phyloP scores from a whole-genome alignment of 2,329 filamentous ascomycete species.

The Paracamarosporium sp. region DNA sequence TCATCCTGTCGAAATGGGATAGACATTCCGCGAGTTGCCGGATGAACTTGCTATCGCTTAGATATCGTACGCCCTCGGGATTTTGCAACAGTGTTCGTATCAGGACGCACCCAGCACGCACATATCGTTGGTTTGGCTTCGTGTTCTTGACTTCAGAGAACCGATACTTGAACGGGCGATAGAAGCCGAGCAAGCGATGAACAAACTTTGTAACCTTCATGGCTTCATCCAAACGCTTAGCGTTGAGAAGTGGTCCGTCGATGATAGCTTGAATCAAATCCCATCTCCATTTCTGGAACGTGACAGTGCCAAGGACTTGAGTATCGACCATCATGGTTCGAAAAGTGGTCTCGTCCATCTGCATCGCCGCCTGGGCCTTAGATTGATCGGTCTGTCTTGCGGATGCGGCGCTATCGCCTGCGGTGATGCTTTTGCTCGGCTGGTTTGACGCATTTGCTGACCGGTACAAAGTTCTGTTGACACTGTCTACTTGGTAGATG shows the following conservation, averaged over 20 bases:
- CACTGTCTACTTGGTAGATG: constrained; percentile 97
- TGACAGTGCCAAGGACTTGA: constrained; percentile 85
- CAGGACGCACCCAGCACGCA: constrained; percentile 85
- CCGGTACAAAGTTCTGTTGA: constrained; percentile 89
- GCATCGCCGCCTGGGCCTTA: constrained; percentile 63
- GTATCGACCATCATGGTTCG: constrained; percentile 74
- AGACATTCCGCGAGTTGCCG: constrained; percentile 95
- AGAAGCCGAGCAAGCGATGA: constrained; percentile 92
- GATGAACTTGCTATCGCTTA: constrained; percentile 90
- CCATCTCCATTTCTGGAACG: constrained; percentile 98
- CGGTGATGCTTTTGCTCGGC: constrained; percentile 32
- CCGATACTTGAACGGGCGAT: constrained; percentile 94
- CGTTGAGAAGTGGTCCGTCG: constrained; percentile 88
- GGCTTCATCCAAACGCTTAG: constrained; percentile 91
- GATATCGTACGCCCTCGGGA: constrained; percentile 80
- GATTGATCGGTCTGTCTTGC: constrained; percentile 51
- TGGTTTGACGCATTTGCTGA: constrained; percentile 62
- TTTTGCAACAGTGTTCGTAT: constrained; percentile 88
- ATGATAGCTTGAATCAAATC: constrained; percentile 89
- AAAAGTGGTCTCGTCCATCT: constrained; percentile 70
- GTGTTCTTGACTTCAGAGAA: constrained; percentile 92
- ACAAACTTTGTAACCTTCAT: constrained; percentile 96
- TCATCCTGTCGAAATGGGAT: constrained; percentile 90
- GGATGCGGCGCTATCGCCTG: constrained; percentile 26
- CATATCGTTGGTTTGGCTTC: constrained; percentile 91